Percentiles rank a stretch among this genome's conserved stretches.
Evolutionary conservation across 2,329 filamentous ascomycete species (phyloP).

Genomic region (Calonectria hawksworthii): DNA sequence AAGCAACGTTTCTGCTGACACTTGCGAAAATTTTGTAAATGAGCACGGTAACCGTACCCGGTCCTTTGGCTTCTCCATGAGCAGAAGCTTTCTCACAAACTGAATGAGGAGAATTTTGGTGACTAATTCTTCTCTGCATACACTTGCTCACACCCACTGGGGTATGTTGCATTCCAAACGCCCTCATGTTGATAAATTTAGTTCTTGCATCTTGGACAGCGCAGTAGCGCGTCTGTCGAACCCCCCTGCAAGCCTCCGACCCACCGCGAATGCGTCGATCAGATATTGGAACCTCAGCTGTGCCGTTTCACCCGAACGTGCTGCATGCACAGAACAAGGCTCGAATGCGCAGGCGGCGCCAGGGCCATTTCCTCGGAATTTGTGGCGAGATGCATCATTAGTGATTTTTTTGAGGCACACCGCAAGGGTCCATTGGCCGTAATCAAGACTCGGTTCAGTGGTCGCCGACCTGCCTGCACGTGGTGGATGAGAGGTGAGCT

Average conservation of each 20-base stretch:
- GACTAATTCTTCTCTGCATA: background rate
- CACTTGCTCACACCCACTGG: background rate
- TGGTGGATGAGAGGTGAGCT: background rate
- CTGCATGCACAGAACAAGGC: background rate
- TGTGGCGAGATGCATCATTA: background rate
- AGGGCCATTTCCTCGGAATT: background rate
- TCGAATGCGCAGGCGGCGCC: background rate
- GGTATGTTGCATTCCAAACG: background rate
- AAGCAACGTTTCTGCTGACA: background rate
- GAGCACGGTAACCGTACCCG: background rate
- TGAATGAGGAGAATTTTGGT: background rate
- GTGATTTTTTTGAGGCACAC: background rate
- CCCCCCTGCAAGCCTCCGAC: background rate
- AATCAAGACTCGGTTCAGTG: too few species aligned
- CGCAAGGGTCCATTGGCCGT: background rate
- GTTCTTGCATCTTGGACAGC: background rate
- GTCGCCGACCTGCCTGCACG: background rate
- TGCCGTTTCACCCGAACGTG: background rate
- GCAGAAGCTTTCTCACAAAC: background rate
- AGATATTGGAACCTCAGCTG: conserved; percentile 1
- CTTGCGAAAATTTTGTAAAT: too few species aligned
- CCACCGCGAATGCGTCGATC: conserved; percentile 7
- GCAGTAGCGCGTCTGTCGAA: conserved; percentile 3
- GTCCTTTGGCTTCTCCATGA: background rate
- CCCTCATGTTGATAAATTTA: background rate